Evolutionary conservation across 306 rosid genomes (phyloP), one percentile per base, ranked within the genome.

Genomic region (Dryas alaskensis): DNA sequence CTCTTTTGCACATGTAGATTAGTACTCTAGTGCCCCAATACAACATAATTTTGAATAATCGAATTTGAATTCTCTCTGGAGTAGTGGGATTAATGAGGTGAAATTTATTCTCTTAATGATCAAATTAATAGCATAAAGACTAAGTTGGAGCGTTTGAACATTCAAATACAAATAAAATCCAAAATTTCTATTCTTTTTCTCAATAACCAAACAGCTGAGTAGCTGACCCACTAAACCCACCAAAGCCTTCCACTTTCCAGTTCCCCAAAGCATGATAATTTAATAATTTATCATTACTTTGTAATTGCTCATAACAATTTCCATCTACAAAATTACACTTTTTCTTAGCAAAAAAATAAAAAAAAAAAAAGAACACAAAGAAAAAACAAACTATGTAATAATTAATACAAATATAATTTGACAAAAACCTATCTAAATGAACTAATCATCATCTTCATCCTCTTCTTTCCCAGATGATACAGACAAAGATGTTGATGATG

Each of bases 401-500:
- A 81, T 74, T 31, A 69, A 51, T 22, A 69, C 48, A 9, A 72
- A 82, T 48, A 13, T 83, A 76, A 42, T 80, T 52, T 19, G 57
- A 5, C 25, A 75, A 72, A 51, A 45, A 16, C 61, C 73, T 42
- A 11, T 65, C 69, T 69, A 31, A 78, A 54, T 70, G 61, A 78
- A 54, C 67, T 65, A 45, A 49, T 83, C 70, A 16, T 11, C 74
- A 52, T 50, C 65, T 48, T 40, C 73, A 59, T 40, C 58, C 8
- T 22, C 77, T 22, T 62, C 74, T 54, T 65, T 70, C 48, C 13
- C 81, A 73, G 60, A 81, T 19, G 65, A 70, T 63, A 16, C 53
- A 31, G 89, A 78, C 73, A 60, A 77, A 3, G 82, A 84, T 25
- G 65, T 73, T 40, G 37, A 54, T 6, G 59, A 59, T 8, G 76